Base-by-base conservation (phyloP, 176 grass and related monocot genomes). In the Cocos nucifera region DNA sequence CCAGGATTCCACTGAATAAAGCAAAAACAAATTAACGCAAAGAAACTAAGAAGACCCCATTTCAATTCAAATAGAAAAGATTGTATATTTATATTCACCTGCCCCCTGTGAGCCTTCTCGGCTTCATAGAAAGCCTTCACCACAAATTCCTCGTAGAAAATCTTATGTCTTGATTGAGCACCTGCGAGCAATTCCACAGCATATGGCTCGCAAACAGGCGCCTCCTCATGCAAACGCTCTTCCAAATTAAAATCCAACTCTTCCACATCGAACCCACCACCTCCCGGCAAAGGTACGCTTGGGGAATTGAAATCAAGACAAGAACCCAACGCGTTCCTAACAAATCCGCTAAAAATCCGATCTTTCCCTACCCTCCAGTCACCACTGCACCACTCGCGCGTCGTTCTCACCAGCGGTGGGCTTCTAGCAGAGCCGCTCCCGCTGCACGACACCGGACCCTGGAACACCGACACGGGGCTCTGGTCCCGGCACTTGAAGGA, bases 121-220 rank as follows among this genome's bases (percentile, higher is more conserved):
- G 85, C 89, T 73, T 89, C 85, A 28, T 75, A 77, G 58, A 95
- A 95, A 25, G 89, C 89, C 72, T 89, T 89, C 50, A 89, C 81
- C 6, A 98, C 89, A n/a, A 89, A 61, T 69, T 89, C 89, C 14
- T 95, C 82, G 5, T 61, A 49, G 77, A 95, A 98, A 83, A 92
- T 92, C 65, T 69, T 78, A 67, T 98, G 84, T 65, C 79, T 74
- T 24, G 85, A 73, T 61, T 95, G 81, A 27, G 76, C 85, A 14
- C 65, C 62, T 5, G 61, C 72, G 19, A 95, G 83, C 61, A 95
- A 75, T 15, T 95, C 65, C 55, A 50, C 66, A 2, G 84, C 81
- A 24, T 69, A 79, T 4, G 53, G 68, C 8, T 88, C 82, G 22
- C 75, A 83, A 7, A 72, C 69, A 0, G 81, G 78, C 54, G 69